Evolutionary conservation across 1,139 yeast genomes (phyloP), one percentile per base, ranked within the genome.

Genomic region (Citeromyces hawaiiensis): DNA sequence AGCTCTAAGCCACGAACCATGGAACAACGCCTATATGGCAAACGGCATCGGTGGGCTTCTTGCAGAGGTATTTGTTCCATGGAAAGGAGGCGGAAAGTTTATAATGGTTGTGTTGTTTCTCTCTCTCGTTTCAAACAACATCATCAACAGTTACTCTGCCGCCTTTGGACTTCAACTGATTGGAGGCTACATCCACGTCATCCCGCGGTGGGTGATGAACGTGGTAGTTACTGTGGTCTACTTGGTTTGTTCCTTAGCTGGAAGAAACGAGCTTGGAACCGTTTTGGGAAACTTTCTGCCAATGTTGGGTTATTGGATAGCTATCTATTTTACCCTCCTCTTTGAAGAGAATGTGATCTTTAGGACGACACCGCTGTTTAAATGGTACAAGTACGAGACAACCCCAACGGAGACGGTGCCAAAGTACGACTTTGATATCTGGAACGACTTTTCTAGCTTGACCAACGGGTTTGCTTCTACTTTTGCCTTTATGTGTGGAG

Each of bases 271-370:
- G 49, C 82, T 87, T 54, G 69, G 87, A 37, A 68, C 76, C 3
- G 85, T 86, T 45, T 64, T 87, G 52, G 76, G 87, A n/a, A 87
- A 86, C 53, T 87, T 87, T 62, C 64, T 87, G 48, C 96, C 96
- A 8, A 86, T 87, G 96, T 74, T 87, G 44, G 95, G 95, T 1
- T 87, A 87, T 60, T 87, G 96, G 96, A 72, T 83, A 40, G 76
- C 91, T 40, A 83, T 87, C 63, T 87, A 86, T 57, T 75, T 82
- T 50, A 72, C 75, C 21, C 59, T 86, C 40, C 59, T 86, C 37
- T 46, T 83, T 2, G 88, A 83, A 51, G 96, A 87, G 54, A 83
- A 83, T 51, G 42, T 70, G 5, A 68, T 86, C 16, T 86, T 86
- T 60, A 70, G 95, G 54, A 55, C 59, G 17, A 68, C 77, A 2